Evolutionary conservation across 2,329 filamentous ascomycete species (phyloP), one percentile per base, ranked within the genome.

Genomic region (Tolypocladium amazonense): DNA sequence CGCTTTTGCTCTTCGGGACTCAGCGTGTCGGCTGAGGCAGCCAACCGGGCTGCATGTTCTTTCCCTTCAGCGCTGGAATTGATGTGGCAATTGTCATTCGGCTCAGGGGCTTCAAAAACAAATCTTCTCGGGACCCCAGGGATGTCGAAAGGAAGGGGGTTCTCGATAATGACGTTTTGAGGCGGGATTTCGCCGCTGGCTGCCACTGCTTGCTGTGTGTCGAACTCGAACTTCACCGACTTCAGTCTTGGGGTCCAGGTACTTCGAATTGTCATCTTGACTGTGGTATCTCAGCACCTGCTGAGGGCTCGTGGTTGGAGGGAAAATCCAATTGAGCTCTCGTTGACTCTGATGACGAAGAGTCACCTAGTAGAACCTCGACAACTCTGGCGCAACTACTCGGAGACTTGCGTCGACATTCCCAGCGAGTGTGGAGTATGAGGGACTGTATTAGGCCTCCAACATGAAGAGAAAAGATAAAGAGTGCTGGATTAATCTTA

Each of bases 201-300:
- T 11, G 45, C 11, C 18, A 7, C 37, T 6, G 33, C 20, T 1
- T 33, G 23, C 11, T 39, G 18, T 23, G 56, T 52, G 37, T 53
- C 56, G 43, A 58, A 58, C 35, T 58, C 56, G n/a, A 58, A 58
- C 47, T 58, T 58, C 14, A 58, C 56, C 12, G 56, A 58, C 35
- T 58, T 58, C 35, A 58, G 45, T 20, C 45, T 58, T 12, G 56
- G 45, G 11, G 14, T 33, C 45, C 56, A 58, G 23, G 15, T 33
- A 35, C 45, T 39, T 35, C 52, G 56, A 15, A 58, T n/a, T 7
- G 56, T 37, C 56, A 58, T 58, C 20, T 53, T 58, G 30, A 15
- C 11, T 27, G 35, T 7, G 35, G 3, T 33, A 53, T 35, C 4
- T 11, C 15, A 11, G 18, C 3, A 33, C n/a, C 11, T 33, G 47